These are phyloP conservation scores for Cladobotryum protrusum DNA, from an alignment of 2,329 filamentous ascomycete species.

Conservation along the genomic window DNA sequence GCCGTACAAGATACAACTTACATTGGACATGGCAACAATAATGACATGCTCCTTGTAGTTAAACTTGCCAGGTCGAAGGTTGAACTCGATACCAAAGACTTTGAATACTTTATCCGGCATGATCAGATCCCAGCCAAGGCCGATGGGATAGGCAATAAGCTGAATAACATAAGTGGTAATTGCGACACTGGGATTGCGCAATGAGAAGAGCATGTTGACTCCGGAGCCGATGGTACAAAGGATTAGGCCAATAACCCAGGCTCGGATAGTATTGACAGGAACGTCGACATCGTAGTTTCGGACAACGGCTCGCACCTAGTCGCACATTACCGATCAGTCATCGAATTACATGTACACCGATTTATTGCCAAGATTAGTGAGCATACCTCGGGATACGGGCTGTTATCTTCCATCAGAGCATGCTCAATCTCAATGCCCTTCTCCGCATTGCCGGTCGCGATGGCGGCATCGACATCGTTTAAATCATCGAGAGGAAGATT, in stretches of 20 bases:
- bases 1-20: constrained; percentile 26
- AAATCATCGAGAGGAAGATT: constrained; percentile 58
- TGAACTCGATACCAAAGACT: constrained; percentile 48
- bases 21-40: constrained; percentile 59
- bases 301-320: constrained; percentile 57
- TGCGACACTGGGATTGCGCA: constrained; percentile 52
- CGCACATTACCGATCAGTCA: constrained; percentile 5
- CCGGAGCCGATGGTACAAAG: constrained; percentile 57
- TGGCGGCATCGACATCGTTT: constrained; percentile 53
- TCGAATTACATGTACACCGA: background rate
- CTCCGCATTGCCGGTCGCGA: constrained; percentile 48
- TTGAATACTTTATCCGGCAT: constrained; percentile 48
- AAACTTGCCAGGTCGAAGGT: constrained; percentile 51
- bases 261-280: constrained; percentile 58
- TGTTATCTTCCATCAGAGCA: constrained; percentile 57
- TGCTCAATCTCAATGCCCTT: constrained; percentile 52
- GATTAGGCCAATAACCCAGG: constrained; percentile 56
- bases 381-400: constrained; percentile 58
- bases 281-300: constrained; percentile 59
- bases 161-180: constrained; percentile 59
- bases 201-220: constrained; percentile 55
- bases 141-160: constrained; percentile 55
- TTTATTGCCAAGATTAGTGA: background rate
- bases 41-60: constrained; percentile 58
- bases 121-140: constrained; percentile 47